Conservation (phyloP, 495 filamentous ascomycete genomes). For the Aspergillus homomorphus region DNA sequence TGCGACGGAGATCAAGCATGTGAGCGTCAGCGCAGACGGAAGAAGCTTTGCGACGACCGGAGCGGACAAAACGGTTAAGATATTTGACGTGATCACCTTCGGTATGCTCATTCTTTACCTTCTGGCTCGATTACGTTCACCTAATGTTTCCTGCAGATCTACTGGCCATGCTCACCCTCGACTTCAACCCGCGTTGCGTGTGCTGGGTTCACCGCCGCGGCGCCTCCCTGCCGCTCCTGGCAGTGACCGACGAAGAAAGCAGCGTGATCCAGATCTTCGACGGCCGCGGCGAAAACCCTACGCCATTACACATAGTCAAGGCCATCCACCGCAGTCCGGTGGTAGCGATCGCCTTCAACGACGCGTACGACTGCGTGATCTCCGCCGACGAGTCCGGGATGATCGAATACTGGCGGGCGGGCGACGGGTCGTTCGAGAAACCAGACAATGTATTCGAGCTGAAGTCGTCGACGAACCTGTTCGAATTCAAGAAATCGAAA, state of each 20-base stretch:
- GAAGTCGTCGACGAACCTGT: conserved; percentile 89
- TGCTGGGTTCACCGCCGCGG: conserved; percentile 94
- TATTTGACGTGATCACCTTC: conserved; percentile 96
- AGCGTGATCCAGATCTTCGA: conserved; percentile 79
- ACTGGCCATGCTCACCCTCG: conserved; percentile 71
- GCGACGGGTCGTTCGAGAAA: conserved; percentile 74
- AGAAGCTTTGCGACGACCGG: conserved; percentile 92
- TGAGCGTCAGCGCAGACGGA: conserved; percentile 83
- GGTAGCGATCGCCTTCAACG: conserved; percentile 82
- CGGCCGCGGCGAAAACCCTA: conserved; percentile 75
- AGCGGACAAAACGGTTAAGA: conserved; percentile 81
- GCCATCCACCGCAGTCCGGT: conserved; percentile 76
- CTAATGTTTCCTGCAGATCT: conserved; percentile 54
- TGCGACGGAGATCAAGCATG: conserved; percentile 75
- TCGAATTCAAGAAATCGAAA: conserved; percentile 96
- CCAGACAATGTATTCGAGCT: conserved; percentile 86
- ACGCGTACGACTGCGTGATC: conserved; percentile 81
- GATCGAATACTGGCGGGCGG: conserved; percentile 93
- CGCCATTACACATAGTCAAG: conserved; percentile 69
- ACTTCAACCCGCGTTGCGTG: conserved; percentile 70
- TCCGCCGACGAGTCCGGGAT: conserved; percentile 89
- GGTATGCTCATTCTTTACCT: conserved; percentile 43
- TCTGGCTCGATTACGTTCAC: neutral
- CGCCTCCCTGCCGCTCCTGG: conserved; percentile 79
- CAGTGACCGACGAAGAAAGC: conserved; percentile 78